Evolutionary conservation across 1,284 basidiomycete species (phyloP).

Genomic region (Leccinum glutinopallens): DNA sequence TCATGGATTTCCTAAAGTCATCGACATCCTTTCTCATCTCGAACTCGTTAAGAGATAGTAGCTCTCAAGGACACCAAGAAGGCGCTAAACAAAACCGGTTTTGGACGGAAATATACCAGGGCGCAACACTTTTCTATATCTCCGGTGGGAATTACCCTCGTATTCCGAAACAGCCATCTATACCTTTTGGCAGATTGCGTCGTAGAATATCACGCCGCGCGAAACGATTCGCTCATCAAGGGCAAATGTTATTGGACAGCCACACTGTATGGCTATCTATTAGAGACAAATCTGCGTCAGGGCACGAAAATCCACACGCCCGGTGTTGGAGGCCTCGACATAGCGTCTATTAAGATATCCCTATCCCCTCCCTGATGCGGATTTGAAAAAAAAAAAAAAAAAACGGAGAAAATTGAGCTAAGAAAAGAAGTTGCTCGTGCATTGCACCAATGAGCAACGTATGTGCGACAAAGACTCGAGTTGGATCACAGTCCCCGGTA

Average conservation of each 20-base stretch:
- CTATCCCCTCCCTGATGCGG: constrained; percentile 71
- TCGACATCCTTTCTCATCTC: too few species aligned
- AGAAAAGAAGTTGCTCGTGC: constrained; percentile 85
- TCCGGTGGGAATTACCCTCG: too few species aligned
- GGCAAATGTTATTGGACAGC: too few species aligned
- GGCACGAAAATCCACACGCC: constrained; percentile 91
- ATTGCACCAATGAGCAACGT: constrained; percentile 98
- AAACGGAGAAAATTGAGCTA: constrained; percentile 85
- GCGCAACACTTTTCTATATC: too few species aligned
- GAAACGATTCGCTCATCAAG: too few species aligned
- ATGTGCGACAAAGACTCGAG: constrained; percentile 99
- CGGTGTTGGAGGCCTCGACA: constrained; percentile 86
- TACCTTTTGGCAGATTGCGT: too few species aligned
- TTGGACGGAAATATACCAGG: too few species aligned
- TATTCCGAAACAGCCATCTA: too few species aligned
- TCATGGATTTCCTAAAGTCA: too few species aligned
- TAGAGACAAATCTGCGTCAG: constrained; percentile 85
- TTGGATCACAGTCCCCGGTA: constrained; percentile 96
- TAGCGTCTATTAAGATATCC: constrained; percentile 85
- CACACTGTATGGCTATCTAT: constrained; percentile 58
- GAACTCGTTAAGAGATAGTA: constrained; percentile 85
- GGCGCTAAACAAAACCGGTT: constrained; percentile 68
- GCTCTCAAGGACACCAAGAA: constrained; percentile 93
- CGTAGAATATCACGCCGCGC: too few species aligned
- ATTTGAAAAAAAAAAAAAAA: constrained; percentile 63